Conservation (phyloP, 2,329 filamentous ascomycete genomes). For the Fusarium xyrophilum region DNA sequence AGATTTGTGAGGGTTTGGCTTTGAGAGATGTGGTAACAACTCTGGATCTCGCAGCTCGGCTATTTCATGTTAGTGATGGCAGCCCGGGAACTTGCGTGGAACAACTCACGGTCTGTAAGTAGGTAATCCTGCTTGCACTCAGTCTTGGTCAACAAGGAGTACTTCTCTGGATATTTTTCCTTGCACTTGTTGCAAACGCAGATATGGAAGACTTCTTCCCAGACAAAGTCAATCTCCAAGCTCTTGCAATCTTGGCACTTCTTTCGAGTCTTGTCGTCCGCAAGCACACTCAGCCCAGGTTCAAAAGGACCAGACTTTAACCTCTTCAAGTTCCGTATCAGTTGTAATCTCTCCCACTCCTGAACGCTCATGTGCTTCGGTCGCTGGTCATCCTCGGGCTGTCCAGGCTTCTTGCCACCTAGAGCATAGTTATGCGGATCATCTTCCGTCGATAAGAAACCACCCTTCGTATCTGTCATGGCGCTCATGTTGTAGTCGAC, state of each 20-base stretch:
- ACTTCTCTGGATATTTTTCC: conserved; percentile 88
- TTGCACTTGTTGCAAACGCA: conserved; percentile 85
- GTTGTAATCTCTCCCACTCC: conserved; percentile 88
- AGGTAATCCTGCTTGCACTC: conserved; percentile 96
- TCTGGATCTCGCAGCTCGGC: conserved; percentile 90
- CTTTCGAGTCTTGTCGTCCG: conserved; percentile 68
- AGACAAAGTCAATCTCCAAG: conserved; percentile 92
- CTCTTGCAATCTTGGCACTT: conserved; percentile 84
- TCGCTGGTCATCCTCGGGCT: conserved; percentile 60
- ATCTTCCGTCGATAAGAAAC: conserved; percentile 88
- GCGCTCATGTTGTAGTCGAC: conserved; percentile 98
- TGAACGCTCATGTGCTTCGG: conserved; percentile 87
- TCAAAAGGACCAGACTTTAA: conserved; percentile 85
- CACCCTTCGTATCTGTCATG: conserved; percentile 98
- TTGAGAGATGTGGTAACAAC: conserved; percentile 83
- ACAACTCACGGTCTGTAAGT: conserved; percentile 79
- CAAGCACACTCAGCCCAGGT: conserved; percentile 80
- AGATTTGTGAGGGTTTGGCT: conserved; percentile 92
- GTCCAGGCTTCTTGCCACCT: conserved; percentile 51
- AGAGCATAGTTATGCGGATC: conserved; percentile 87
- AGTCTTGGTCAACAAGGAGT: conserved; percentile 94
- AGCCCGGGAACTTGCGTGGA: neutral
- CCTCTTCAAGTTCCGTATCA: conserved; percentile 74
- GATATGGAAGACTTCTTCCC: conserved; percentile 83
- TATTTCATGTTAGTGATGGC: conserved; percentile 43